A percentile compares a stretch with the other conserved stretches of the same genome.
Evolutionary conservation across 2,329 filamentous ascomycete species (phyloP).

Genomic region (Beauveria australis): DNA sequence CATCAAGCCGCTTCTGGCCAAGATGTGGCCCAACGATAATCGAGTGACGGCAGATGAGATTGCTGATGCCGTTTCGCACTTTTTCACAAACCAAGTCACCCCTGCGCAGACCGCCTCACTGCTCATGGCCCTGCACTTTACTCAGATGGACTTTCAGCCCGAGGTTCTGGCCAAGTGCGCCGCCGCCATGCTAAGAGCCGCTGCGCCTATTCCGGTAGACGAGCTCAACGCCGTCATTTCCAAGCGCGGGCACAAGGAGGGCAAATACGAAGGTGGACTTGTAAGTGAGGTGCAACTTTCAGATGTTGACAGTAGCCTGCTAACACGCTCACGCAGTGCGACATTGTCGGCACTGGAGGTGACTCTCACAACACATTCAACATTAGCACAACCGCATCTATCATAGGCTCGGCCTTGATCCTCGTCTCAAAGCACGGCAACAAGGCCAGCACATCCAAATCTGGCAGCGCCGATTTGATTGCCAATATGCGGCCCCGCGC

Average conservation of each 20-base stretch:
- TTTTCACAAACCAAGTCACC: constrained; percentile 86
- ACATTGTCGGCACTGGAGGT: constrained; percentile 95
- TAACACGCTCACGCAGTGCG: constrained; percentile 44
- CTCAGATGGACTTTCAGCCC: constrained; percentile 71
- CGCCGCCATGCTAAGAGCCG: constrained; percentile 72
- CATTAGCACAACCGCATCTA: constrained; percentile 90
- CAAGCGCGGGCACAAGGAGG: constrained; percentile 54
- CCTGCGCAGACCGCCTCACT: constrained; percentile 80
- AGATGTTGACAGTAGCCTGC: constrained; percentile 1
- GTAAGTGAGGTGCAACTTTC: constrained; percentile 41
- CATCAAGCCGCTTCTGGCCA: constrained; percentile 65
- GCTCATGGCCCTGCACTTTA: constrained; percentile 87
- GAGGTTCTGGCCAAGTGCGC: constrained; percentile 85
- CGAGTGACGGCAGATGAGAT: constrained; percentile 70
- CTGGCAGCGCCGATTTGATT: constrained; percentile 87
- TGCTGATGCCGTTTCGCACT: constrained; percentile 78
- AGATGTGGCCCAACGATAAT: constrained; percentile 55
- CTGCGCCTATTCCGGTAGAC: constrained; percentile 59
- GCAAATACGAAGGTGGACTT: constrained; percentile 72
- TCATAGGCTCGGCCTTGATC: constrained; percentile 78
- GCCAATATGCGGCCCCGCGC: constrained; percentile 63
- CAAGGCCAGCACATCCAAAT: constrained; percentile 88
- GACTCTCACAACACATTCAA: constrained; percentile 98
- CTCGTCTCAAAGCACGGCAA: constrained; percentile 94
- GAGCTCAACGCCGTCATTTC: constrained; percentile 54